These are phyloP conservation scores for Melocanna baccifera DNA, from an alignment of 176 grass and related monocot species.

Conservation along the genomic window DNA sequence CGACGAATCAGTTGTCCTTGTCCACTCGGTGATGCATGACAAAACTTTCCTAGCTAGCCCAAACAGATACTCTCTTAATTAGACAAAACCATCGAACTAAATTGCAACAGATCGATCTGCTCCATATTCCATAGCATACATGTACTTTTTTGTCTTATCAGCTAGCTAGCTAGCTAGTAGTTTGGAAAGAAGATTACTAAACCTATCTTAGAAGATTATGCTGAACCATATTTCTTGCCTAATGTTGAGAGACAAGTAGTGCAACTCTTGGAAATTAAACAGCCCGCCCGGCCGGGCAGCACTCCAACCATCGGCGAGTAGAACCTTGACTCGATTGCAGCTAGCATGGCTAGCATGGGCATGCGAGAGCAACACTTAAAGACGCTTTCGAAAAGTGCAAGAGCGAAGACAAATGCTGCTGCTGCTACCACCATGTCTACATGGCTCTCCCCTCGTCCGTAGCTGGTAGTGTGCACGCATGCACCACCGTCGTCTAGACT, in stretches of 20 bases:
- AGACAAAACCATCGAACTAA: neutral
- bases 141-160: neutral
- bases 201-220: neutral
- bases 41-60: neutral
- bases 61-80: neutral
- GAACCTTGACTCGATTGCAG: neutral
- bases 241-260: neutral
- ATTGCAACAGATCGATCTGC: neutral
- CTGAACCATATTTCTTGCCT: neutral
- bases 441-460: neutral
- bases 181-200: neutral
- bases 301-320: neutral
- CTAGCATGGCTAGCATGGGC: neutral
- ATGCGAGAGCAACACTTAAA: neutral
- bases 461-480: neutral
- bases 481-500: neutral
- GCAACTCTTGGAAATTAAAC: neutral
- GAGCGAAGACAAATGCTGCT: neutral
- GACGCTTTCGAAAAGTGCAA: constrained; percentile 3
- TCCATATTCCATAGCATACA: neutral
- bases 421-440: neutral
- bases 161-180: neutral
- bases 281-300: neutral
- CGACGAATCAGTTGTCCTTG: neutral
- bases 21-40: neutral